Base-by-base conservation (phyloP, 2,329 filamentous ascomycete genomes). In the Penicillium freii region DNA sequence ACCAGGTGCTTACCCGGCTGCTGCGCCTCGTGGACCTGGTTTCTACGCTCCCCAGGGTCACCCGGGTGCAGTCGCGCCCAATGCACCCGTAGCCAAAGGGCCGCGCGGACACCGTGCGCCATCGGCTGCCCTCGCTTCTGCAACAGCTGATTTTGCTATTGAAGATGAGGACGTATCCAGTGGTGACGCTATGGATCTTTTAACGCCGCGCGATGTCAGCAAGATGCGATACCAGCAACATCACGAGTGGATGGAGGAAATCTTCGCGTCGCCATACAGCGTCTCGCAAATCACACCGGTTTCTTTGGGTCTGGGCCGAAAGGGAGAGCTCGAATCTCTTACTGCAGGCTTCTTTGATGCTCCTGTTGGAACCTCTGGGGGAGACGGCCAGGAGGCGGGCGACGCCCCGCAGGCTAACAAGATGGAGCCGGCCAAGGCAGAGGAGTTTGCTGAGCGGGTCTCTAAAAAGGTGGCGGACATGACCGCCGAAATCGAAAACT, bases 191-290 rank as follows among this genome's bases (percentile, higher is more conserved):
- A 91, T 99, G 68, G 94, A 99, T 71, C 85, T 91, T 62, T 80
- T 97, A 61, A 93, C 91, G 0, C 92, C 92, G 3, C 85, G 92
- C 43, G 94, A 99, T 62, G 89, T 99, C 60, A 96, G 92, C 66
- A 81, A 91, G 59, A 85, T 87, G 62, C 85, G 94, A 54, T 99
- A 97, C 73, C 88, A 88, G 71, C 92, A 97, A 71, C 95, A 99
- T 68, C 93, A 99, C 69, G 91, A 96, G 73, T 97, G 93, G 94
- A 96, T 99, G 91, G 94, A 97, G 70, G 93, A 99, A 75, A 87
- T 99, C 29, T 84, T 97, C 53, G 91, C 90, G 0, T 97, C 93
- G 1, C 91, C 92, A 0, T 97, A 96, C 71, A 83, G 89, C 25
- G 89, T 93, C 60, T 84, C 84, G 49, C 91, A 95, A 71, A 96